Evolutionary conservation across 352 stramenopile genomes (phyloP).

Genomic region (Phytophthora melonis): DNA sequence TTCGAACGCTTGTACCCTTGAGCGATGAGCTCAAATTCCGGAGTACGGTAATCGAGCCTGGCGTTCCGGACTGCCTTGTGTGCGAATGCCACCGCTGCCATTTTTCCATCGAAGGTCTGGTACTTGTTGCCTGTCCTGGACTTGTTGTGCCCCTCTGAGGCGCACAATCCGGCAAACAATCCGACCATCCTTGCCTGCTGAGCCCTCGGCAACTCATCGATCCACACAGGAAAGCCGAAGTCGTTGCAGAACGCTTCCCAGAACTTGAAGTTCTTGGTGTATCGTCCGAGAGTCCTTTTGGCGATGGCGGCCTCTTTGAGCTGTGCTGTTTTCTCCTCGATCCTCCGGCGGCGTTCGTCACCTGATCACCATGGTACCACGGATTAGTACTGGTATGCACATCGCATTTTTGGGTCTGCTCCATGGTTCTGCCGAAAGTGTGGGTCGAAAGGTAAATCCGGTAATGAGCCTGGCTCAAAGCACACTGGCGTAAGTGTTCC

Average conservation of each 20-base stretch:
- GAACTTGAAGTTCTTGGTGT: no score
- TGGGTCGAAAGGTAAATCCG: conserved; percentile 9
- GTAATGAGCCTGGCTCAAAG: conserved; percentile 26
- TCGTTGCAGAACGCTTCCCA: no score
- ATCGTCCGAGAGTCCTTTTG: no score
- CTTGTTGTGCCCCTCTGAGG: conserved; percentile 11
- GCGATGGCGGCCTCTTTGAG: no score
- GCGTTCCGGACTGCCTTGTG: neutral
- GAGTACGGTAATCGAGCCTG: neutral
- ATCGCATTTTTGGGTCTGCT: conserved; percentile 9
- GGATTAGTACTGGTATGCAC: conserved; percentile 1
- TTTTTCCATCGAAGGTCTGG: neutral
- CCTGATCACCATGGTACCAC: neutral
- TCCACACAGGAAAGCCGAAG: no score
- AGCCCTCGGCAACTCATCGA: conserved; percentile 33
- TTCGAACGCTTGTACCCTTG: neutral
- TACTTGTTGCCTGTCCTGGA: conserved; percentile 1
- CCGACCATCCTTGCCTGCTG: conserved; percentile 32
- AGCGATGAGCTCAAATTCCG: conserved; percentile 1
- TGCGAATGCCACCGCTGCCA: neutral
- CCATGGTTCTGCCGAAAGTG: conserved; percentile 13
- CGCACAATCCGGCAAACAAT: conserved; percentile 29
- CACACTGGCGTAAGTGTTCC: conserved; percentile 2
- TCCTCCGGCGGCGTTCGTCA: neutral
- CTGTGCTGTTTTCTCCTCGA: neutral